phyloP scores from a whole-genome alignment of 805 yeast genomes.

The Pichia insulana region DNA sequence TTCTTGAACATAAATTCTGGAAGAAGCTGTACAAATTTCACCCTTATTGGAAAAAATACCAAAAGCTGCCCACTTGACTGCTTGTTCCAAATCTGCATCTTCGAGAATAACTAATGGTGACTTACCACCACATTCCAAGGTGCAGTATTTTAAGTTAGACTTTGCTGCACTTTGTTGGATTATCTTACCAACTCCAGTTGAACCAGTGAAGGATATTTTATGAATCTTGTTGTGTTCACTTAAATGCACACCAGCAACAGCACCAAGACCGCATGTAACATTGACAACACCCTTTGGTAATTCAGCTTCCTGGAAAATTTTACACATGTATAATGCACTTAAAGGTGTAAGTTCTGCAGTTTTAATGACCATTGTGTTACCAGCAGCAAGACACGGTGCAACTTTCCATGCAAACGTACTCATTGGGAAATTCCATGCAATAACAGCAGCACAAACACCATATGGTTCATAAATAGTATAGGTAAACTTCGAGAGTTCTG shows the following conservation, averaged over 20 bases:
- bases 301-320: constrained; percentile 48
- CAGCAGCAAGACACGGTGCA: constrained; percentile 62
- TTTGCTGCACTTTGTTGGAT: constrained; percentile 83
- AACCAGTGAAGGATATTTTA: constrained; percentile 63
- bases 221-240: constrained; percentile 48
- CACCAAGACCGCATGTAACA: constrained; percentile 55
- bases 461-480: constrained; percentile 61
- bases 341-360: constrained; percentile 62
- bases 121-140: constrained; percentile 94
- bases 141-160: constrained; percentile 78
- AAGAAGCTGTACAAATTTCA: constrained; percentile 93
- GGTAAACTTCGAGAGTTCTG: constrained; percentile 45
- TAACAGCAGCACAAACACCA: constrained; percentile 65
- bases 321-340: constrained; percentile 50
- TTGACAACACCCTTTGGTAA: constrained; percentile 59
- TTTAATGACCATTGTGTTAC: constrained; percentile 55
- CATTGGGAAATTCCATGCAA: constrained; percentile 69
- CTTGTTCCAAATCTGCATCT: constrained; percentile 72
- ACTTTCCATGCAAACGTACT: constrained; percentile 62
- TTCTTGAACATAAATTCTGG: constrained; percentile 84
- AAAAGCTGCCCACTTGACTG: constrained; percentile 63
- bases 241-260: constrained; percentile 50
- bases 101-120: constrained; percentile 85
- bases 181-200: constrained; percentile 64
- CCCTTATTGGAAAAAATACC: constrained; percentile 94